These are phyloP conservation scores for Phytophthora sp. DNA, from an alignment of 352 stramenopile species.

Conservation along the genomic window DNA sequence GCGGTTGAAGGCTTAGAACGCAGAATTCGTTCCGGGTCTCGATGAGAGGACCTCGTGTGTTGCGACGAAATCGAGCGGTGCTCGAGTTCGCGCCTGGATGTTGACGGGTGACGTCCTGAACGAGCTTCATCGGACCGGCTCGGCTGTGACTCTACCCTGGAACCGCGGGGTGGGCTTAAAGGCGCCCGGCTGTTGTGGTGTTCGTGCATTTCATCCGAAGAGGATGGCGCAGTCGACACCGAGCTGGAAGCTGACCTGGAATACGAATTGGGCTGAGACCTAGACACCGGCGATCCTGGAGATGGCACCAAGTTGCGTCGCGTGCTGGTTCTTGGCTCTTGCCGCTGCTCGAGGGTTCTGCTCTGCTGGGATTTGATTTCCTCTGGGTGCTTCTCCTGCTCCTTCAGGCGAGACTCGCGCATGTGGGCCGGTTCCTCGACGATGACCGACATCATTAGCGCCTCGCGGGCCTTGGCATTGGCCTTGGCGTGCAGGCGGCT, in stretches of 20 bases:
- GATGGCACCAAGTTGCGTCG: not conserved
- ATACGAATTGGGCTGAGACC: not conserved
- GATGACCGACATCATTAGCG: slow-evolving; percentile 38
- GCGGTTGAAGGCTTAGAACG: slow-evolving; percentile 3
- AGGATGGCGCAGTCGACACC: not conserved
- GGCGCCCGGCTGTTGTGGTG: too few species aligned
- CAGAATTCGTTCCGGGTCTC: slow-evolving; percentile 12
- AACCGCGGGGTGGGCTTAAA: not conserved
- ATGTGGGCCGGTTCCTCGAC: slow-evolving; percentile 29
- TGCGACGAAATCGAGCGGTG: not conserved
- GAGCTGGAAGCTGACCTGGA: slow-evolving; percentile 18
- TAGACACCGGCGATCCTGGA: not conserved
- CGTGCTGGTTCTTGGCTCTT: not conserved
- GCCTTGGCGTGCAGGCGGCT: slow-evolving; percentile 19
- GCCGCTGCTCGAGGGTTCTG: not conserved
- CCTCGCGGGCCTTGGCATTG: slow-evolving; percentile 2
- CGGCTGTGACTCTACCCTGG: not conserved
- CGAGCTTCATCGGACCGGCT: not conserved
- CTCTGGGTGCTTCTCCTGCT: slow-evolving; percentile 25
- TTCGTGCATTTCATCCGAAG: slow-evolving; percentile 10
- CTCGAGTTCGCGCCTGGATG: not conserved
- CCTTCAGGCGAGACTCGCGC: slow-evolving; percentile 28
- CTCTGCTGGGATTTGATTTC: slow-evolving; percentile 24
- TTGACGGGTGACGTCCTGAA: slow-evolving; percentile 1
- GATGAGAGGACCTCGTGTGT: not conserved